These are phyloP conservation scores for Skeletonema costatum DNA, from an alignment of 108 stramenopile genomes.

Conservation along the genomic window DNA sequence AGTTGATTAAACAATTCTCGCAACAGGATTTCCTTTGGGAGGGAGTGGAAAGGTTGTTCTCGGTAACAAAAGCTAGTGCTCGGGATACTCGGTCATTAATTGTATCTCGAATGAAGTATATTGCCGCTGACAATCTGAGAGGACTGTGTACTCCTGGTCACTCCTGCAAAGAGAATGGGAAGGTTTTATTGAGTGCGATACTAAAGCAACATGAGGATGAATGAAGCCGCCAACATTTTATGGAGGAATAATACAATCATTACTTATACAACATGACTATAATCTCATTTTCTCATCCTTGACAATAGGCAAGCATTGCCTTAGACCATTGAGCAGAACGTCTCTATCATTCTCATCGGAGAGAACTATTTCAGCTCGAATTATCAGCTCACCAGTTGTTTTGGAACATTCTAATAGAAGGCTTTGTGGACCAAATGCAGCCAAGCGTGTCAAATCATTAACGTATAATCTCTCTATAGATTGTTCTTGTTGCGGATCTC, in stretches of 20 bases:
- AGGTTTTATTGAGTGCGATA: not conserved
- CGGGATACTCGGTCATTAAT: conserved; percentile 27
- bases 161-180: conserved; percentile 32
- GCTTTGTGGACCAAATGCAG: conserved; percentile 20
- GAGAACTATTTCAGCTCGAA: conserved; percentile 40
- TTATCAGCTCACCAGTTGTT: not conserved
- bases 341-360: conserved; percentile 45
- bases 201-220: not conserved
- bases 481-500: not conserved
- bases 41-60: conserved; percentile 25
- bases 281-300: not conserved
- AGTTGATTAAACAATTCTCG: conserved; percentile 30
- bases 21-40: conserved; percentile 43
- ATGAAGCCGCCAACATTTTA: not conserved
- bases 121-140: conserved; percentile 59
- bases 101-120: conserved; percentile 42
- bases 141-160: conserved; percentile 74
- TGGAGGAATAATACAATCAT: not conserved
- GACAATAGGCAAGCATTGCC: conserved; percentile 12
- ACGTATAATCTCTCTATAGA: not conserved
- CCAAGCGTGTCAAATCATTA: not conserved
- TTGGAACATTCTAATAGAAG: conserved; percentile 23
- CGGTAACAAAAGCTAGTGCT: conserved; percentile 17
- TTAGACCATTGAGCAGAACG: conserved; percentile 27
- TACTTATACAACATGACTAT: not conserved